These are phyloP conservation scores for Populus nigra DNA, from an alignment of 345 rosid genomes.

Conservation along the genomic window DNA sequence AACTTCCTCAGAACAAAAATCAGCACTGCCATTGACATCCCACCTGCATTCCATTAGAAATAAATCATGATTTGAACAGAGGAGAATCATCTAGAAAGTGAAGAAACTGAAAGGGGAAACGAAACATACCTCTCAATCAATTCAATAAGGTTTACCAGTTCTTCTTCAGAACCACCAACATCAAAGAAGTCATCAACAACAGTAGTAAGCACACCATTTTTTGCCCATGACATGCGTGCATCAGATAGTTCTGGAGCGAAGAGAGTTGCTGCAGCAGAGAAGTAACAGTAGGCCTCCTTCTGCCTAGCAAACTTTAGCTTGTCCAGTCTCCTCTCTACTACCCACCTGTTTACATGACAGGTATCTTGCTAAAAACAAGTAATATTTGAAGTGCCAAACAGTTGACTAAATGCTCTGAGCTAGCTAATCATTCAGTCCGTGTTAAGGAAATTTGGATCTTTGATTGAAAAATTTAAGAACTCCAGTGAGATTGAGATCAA, in stretches of 20 bases:
- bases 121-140: slow-evolving; percentile 57
- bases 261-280: slow-evolving; percentile 72
- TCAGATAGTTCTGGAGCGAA: slow-evolving; percentile 62
- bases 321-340: slow-evolving; percentile 58
- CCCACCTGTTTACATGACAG: slow-evolving; percentile 53
- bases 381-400: background rate
- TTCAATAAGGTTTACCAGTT: slow-evolving; percentile 57
- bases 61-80: slow-evolving; percentile 10
- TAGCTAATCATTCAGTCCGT: background rate
- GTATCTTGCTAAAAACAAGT: background rate
- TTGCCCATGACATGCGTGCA: slow-evolving; percentile 94
- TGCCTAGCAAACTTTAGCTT: slow-evolving; percentile 76
- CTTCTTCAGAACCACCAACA: slow-evolving; percentile 79
- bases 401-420: background rate
- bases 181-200: slow-evolving; percentile 88
- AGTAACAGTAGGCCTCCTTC: slow-evolving; percentile 73
- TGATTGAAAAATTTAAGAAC: background rate
- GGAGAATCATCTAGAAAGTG: slow-evolving; percentile 10
- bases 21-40: slow-evolving; percentile 45
- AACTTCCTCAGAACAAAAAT: slow-evolving; percentile 69
- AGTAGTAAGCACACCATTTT: slow-evolving; percentile 79
- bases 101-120: slow-evolving; percentile 8
- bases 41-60: slow-evolving; percentile 47
- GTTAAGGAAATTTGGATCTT: too few relatives aligned
- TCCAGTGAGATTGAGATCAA: background rate